Evolutionary conservation across 2,329 filamentous ascomycete species (phyloP).

Genomic region (Exophiala oligosperma): DNA sequence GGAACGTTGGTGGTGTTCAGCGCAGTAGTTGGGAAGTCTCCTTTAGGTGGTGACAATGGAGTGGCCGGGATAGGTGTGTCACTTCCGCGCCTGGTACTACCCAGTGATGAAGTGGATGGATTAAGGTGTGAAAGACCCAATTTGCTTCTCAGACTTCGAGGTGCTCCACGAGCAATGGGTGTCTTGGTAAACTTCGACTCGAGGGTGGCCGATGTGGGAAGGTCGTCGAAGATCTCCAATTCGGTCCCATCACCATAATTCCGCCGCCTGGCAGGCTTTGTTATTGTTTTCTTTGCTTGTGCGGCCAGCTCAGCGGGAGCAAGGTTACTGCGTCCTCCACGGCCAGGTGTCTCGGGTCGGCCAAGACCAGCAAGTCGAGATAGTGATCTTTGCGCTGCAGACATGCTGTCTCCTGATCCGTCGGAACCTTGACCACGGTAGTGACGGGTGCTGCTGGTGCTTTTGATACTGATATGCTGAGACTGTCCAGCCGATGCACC

Average conservation of each 20-base stretch:
- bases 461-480: conserved; percentile 74
- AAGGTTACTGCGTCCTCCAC: conserved; percentile 43
- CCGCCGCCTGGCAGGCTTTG: conserved; percentile 66
- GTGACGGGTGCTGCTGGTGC: conserved; percentile 59
- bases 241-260: conserved; percentile 92
- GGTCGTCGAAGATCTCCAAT: conserved; percentile 88
- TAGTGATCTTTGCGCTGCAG: conserved; percentile 41
- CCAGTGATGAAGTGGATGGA: conserved; percentile 28
- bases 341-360: conserved; percentile 51
- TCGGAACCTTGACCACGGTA: conserved; percentile 85
- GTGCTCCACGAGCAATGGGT: conserved; percentile 67
- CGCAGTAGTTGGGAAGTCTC: conserved; percentile 44
- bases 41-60: conserved; percentile 57
- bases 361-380: conserved; percentile 42
- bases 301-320: conserved; percentile 54
- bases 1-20: conserved; percentile 39
- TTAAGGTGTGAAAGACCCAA: conserved; percentile 45
- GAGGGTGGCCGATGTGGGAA: conserved; percentile 79
- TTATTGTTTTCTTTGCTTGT: conserved; percentile 68
- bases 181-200: conserved; percentile 83
- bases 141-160: conserved; percentile 60
- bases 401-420: conserved; percentile 53
- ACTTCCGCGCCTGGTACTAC: conserved; percentile 31
- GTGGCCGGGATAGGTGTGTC: conserved; percentile 53
- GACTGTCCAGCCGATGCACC: conserved; percentile 72